These are phyloP conservation scores for Dothidotthia symphoricarpi DNA, from an alignment of 2,329 filamentous ascomycete genomes.

Conservation along the genomic window DNA sequence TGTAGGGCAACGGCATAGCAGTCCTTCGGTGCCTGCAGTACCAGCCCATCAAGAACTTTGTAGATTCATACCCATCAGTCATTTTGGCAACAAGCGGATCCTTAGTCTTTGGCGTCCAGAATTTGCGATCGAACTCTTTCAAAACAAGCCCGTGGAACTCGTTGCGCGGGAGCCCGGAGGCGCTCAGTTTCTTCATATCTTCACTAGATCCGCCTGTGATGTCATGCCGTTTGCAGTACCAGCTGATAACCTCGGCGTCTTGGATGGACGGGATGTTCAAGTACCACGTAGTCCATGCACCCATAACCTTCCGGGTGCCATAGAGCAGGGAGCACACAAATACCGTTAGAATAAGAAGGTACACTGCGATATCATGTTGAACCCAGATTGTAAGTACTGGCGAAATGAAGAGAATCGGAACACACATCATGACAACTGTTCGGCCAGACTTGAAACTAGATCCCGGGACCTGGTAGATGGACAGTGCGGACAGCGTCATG, in stretches of 20 bases:
- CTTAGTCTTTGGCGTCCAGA: constrained; percentile 41
- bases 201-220: neutral
- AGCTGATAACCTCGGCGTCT: constrained; percentile 47
- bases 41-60: constrained; percentile 52
- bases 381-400: constrained; percentile 54
- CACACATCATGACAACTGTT: constrained; percentile 52
- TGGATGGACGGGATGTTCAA: constrained; percentile 45
- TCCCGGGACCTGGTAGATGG: constrained; percentile 45
- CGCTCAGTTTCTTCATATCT: constrained; percentile 20
- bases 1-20: constrained; percentile 50
- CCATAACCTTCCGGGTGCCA: constrained; percentile 50
- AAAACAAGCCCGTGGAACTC: constrained; percentile 44
- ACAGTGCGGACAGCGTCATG: constrained; percentile 37
- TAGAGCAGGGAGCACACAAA: constrained; percentile 52
- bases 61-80: constrained; percentile 48
- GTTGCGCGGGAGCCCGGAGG: constrained; percentile 31
- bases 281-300: constrained; percentile 57
- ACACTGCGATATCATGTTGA: constrained; percentile 53
- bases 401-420: constrained; percentile 55
- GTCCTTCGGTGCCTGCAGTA: constrained; percentile 47
- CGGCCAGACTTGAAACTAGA: constrained; percentile 54
- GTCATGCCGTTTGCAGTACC: constrained; percentile 36
- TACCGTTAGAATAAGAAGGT: constrained; percentile 52
- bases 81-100: constrained; percentile 49
- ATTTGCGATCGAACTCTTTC: constrained; percentile 41